Evolutionary conservation across 192 early-diverging fungal species (phyloP).

Genomic region (Geosiphon pyriformis): DNA sequence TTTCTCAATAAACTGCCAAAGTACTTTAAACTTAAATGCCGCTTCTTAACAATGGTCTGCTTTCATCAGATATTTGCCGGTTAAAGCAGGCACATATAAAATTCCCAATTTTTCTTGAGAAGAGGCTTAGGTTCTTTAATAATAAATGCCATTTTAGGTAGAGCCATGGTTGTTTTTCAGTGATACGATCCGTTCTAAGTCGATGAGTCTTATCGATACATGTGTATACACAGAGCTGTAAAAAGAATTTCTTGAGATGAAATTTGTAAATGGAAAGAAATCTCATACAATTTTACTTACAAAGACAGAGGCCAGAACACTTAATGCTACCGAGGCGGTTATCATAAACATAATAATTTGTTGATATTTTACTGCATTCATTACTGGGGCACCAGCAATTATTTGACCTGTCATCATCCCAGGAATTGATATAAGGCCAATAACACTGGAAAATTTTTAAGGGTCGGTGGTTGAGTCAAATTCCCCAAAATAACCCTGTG

Average conservation of each 20-base stretch:
- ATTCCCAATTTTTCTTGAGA: no score
- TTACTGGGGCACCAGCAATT: slow-evolving; percentile 71
- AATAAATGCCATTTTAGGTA: no score
- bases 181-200: slow-evolving; percentile 13
- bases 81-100: no score
- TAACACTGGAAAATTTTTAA: slow-evolving; percentile 44
- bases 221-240: slow-evolving; percentile 6
- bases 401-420: no score
- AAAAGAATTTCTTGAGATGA: no score
- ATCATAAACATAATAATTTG: slow-evolving; percentile 88
- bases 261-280: neutral
- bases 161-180: neutral
- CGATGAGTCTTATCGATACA: slow-evolving; percentile 20
- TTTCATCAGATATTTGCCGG: no score
- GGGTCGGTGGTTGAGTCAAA: neutral
- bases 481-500: neutral
- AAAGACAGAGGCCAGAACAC: slow-evolving; percentile 43
- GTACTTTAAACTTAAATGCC: no score
- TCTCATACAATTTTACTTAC: slow-evolving; percentile 29
- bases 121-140: no score
- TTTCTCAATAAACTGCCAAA: no score
- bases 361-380: slow-evolving; percentile 76
- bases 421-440: slow-evolving; percentile 81
- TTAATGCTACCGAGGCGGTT: slow-evolving; percentile 62
- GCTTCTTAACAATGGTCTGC: no score